Evolutionary conservation across 2,329 filamentous ascomycete species (phyloP), one percentile per base, ranked within the genome.

Genomic region (Intubia oerlemansii): DNA sequence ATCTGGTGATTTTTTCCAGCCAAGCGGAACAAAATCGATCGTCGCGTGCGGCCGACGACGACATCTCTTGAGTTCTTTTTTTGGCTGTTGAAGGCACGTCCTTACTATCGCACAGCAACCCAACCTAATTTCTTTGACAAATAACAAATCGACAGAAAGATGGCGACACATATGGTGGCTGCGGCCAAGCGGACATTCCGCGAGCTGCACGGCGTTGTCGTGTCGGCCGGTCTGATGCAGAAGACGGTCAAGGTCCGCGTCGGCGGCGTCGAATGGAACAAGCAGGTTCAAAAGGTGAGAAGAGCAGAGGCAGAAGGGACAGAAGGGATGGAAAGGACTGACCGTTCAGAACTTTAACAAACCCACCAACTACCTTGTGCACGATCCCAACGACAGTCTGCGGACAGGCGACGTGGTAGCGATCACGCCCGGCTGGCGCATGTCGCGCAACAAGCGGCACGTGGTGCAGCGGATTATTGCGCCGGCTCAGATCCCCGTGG

Each of bases 171-270:
- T 22, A 37, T 39, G 19, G 38, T 42, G 6, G 36, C 39, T 10
- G 52, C 52, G 19, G 51, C 54, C 32, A 51, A 50, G 30, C 50
- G 48, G 30, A 54, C 56, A 28, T 56, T 53, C 29, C 56, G 58
- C 34, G 57, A 66, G 42, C 45, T 68, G 32, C 58, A 61, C 35
- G 76, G 75, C 36, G 66, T 85, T 23, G 79, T 85, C 15, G 66
- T 84, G 28, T 80, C 76, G 24, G 69, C 77, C 6, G 79, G 78
- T 13, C 60, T 72, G 34, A 82, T 82, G 73, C 53, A 68, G 34
- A 78, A 73, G 51, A 82, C 77, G 3, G 75, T 82, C 32, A 82
- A 78, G 51, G 78, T 84, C 36, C 66, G 70, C 38, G 60, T 84
- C 10, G 71, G 74, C 29, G 64, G 61, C 10, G 66, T 71, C 44